Conservation (phyloP, 2,329 filamentous ascomycete species). For the Fusarium stilboides region DNA sequence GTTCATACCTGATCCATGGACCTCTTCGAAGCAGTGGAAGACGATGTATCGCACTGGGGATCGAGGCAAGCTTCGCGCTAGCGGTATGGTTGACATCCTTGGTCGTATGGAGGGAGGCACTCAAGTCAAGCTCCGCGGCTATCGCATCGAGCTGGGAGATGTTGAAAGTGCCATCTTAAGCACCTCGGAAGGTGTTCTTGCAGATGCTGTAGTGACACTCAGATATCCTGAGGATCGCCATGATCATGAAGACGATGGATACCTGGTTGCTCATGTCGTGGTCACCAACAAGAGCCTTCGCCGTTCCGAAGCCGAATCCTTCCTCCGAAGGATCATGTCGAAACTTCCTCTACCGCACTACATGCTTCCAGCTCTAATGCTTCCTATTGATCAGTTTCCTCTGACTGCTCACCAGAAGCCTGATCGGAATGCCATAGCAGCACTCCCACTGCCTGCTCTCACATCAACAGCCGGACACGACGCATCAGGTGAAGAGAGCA, state of each 20-base stretch:
- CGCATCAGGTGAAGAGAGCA: no score
- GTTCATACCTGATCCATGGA: slow-evolving; percentile 19
- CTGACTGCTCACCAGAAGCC: no score
- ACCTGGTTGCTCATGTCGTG: slow-evolving; percentile 10
- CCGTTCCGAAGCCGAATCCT: neutral
- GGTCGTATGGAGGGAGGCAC: slow-evolving; percentile 60
- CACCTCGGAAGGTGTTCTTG: slow-evolving; percentile 4
- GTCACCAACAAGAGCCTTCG: slow-evolving; percentile 13
- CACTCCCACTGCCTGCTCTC: no score
- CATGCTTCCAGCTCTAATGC: no score
- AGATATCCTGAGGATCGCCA: neutral
- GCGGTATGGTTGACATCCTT: slow-evolving; percentile 55
- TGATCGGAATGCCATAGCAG: no score
- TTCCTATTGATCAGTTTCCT: no score
- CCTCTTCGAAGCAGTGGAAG: slow-evolving; percentile 7
- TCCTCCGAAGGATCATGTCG: neutral
- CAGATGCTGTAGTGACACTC: slow-evolving; percentile 9
- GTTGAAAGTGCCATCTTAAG: slow-evolving; percentile 27
- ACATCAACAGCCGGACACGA: no score
- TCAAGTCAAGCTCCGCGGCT: slow-evolving; percentile 62
- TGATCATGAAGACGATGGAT: neutral
- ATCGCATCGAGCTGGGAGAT: slow-evolving; percentile 64
- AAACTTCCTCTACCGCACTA: no score
- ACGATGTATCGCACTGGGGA: slow-evolving; percentile 39
- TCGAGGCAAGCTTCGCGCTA: slow-evolving; percentile 39